Percentiles rank a stretch among this genome's conserved stretches.
Conservation (phyloP, 345 rosid genomes). For the Bruguiera gymnorhiza region DNA sequence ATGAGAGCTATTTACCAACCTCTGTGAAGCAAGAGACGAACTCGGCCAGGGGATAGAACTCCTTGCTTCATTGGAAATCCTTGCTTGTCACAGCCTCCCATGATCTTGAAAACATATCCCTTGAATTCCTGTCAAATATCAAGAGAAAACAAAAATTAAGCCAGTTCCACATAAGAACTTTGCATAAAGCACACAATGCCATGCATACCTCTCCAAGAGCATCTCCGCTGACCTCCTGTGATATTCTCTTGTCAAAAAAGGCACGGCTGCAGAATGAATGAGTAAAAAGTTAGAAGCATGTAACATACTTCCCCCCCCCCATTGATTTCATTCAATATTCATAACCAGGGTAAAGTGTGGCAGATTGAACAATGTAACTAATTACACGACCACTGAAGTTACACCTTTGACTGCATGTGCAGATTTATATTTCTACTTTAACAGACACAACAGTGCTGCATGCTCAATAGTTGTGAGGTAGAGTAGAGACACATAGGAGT, state of each 20-base stretch:
- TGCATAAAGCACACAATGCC: not conserved
- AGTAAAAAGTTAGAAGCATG: too few species aligned
- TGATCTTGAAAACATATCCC: constrained; percentile 81
- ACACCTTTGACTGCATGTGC: too few species aligned
- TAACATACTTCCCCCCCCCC: too few species aligned
- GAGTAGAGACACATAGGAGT: too few species aligned
- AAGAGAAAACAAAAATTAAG: not conserved
- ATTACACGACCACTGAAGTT: too few species aligned
- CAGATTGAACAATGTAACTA: too few species aligned
- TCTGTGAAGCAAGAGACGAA: constrained; percentile 70
- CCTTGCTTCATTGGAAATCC: constrained; percentile 95
- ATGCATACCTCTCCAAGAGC: constrained; percentile 62
- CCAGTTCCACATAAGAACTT: not conserved
- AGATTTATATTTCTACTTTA: too few species aligned
- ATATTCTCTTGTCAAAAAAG: constrained; percentile 68
- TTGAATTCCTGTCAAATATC: constrained; percentile 55
- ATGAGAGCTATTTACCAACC: constrained; percentile 25
- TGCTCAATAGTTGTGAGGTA: too few species aligned
- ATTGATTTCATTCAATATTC: too few species aligned
- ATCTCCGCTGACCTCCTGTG: constrained; percentile 81
- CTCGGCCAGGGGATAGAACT: constrained; percentile 80
- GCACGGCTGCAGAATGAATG: constrained; percentile 38
- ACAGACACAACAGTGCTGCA: too few species aligned
- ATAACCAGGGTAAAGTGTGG: too few species aligned
- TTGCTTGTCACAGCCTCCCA: constrained; percentile 93